These are phyloP conservation scores for Lactifluus rugatus DNA, from an alignment of 768 basidiomycete genomes.

Conservation along the genomic window DNA sequence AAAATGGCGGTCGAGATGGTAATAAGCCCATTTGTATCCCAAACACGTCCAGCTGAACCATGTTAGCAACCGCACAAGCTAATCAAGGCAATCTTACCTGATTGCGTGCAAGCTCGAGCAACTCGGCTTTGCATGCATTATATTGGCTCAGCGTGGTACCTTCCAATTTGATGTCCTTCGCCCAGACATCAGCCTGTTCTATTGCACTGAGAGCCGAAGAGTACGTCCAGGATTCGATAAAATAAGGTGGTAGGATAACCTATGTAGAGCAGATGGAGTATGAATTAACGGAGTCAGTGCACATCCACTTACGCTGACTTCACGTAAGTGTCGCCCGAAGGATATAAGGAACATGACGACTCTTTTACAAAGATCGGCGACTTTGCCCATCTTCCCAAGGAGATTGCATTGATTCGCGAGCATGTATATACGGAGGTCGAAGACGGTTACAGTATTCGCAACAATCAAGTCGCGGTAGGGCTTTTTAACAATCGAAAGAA, in stretches of 20 bases:
- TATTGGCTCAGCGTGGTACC: slow-evolving; percentile 40
- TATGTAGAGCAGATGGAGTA: slow-evolving; percentile 22
- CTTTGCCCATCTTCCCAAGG: slow-evolving; percentile 55
- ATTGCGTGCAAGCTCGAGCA: slow-evolving; percentile 76
- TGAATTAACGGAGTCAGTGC: neutral
- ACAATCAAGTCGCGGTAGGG: slow-evolving; percentile 85
- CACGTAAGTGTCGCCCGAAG: slow-evolving; percentile 67
- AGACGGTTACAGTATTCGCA: slow-evolving; percentile 82
- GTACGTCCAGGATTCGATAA: slow-evolving; percentile 91
- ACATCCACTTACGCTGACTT: slow-evolving; percentile 49
- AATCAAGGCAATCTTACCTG: slow-evolving; percentile 39
- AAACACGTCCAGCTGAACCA: slow-evolving; percentile 66
- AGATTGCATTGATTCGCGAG: slow-evolving; percentile 78
- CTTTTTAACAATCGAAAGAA: slow-evolving; percentile 73
- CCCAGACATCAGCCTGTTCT: slow-evolving; percentile 71
- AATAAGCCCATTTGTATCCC: slow-evolving; percentile 68
- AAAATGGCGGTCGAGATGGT: slow-evolving; percentile 65
- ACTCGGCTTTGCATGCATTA: slow-evolving; percentile 77
- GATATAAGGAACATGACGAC: slow-evolving; percentile 64
- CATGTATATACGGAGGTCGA: slow-evolving; percentile 88
- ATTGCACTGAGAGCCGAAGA: slow-evolving; percentile 79
- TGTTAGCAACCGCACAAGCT: slow-evolving; percentile 2
- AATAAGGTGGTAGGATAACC: slow-evolving; percentile 51
- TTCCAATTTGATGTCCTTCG: slow-evolving; percentile 38
- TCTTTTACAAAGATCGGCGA: slow-evolving; percentile 64